These are phyloP conservation scores for Cystoisospora suis DNA, from an alignment of 169 alveolate genomes.

Conservation along the genomic window DNA sequence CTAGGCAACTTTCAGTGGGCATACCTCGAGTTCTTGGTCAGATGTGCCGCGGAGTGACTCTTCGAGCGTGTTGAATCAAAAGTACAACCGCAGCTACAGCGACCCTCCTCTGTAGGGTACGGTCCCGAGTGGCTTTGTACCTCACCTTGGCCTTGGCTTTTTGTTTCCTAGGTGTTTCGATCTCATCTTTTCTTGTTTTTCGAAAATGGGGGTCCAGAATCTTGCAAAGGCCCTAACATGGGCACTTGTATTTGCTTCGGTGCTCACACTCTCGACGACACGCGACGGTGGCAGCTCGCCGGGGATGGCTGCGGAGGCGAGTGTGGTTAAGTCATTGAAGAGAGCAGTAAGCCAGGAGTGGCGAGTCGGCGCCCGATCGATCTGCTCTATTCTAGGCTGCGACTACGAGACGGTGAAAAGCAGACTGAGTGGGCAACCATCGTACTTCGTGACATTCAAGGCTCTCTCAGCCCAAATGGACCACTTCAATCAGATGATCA, in stretches of 20 bases:
- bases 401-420: slow-evolving; percentile 10
- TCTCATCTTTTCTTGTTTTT: background rate
- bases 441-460: background rate
- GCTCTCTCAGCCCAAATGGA: slow-evolving; percentile 11
- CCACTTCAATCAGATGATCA: background rate
- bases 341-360: slow-evolving; percentile 9
- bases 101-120: too few relatives aligned
- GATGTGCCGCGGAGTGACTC: too few relatives aligned
- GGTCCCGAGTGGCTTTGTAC: too few relatives aligned
- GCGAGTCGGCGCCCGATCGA: background rate
- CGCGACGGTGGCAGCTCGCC: background rate
- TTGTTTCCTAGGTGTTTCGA: background rate
- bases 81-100: too few relatives aligned
- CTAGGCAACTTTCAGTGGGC: too few relatives aligned
- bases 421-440: background rate
- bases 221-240: too few relatives aligned
- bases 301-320: background rate
- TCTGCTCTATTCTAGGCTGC: slow-evolving; percentile 4
- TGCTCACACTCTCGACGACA: too few relatives aligned
- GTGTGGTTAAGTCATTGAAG: background rate
- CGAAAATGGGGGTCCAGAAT: too few relatives aligned
- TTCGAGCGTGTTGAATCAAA: too few relatives aligned
- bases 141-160: background rate
- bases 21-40: too few relatives aligned
- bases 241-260: too few relatives aligned